Evolutionary conservation across 805 yeast genomes (phyloP).

Genomic region (Kodamaea fukazawae): DNA sequence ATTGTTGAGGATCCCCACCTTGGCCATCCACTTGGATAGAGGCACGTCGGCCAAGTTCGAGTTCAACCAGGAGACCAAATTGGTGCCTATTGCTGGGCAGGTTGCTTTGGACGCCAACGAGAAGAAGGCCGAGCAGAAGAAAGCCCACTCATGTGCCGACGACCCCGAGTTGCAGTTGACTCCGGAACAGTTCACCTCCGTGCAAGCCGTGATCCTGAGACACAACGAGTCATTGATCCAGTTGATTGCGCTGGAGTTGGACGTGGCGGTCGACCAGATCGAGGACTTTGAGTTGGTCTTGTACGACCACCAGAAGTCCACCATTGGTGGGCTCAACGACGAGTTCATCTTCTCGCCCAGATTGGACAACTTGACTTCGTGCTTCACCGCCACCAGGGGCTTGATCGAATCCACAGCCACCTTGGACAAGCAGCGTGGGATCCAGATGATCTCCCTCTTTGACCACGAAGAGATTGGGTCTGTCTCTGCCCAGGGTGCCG

Average conservation of each 20-base stretch:
- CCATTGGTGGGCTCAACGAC: constrained; percentile 83
- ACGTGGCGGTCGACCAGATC: constrained; percentile 52
- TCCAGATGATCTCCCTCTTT: constrained; percentile 76
- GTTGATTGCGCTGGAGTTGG: constrained; percentile 64
- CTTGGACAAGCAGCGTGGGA: constrained; percentile 50
- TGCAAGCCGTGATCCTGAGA: constrained; percentile 63
- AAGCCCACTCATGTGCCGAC: constrained; percentile 42
- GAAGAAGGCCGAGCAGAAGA: constrained; percentile 13
- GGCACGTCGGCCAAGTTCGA: constrained; percentile 76
- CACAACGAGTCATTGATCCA: constrained; percentile 73
- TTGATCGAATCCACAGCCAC: constrained; percentile 52
- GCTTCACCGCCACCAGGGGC: constrained; percentile 76
- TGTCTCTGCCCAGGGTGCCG: constrained; percentile 93
- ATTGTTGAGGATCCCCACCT: constrained; percentile 83
- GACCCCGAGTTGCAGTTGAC: constrained; percentile 48
- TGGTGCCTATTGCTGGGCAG: constrained; percentile 82
- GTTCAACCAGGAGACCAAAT: constrained; percentile 83
- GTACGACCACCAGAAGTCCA: constrained; percentile 80
- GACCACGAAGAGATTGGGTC: constrained; percentile 98
- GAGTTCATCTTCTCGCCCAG: constrained; percentile 92
- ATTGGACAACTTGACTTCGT: constrained; percentile 84
- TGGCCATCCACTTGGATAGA: constrained; percentile 88
- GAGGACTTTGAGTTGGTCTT: constrained; percentile 88
- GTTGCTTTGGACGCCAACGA: constrained; percentile 22
- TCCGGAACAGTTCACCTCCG: constrained; percentile 58